Evolutionary conservation across 2,329 filamentous ascomycete genomes (phyloP), one percentile per base, ranked within the genome.

Genomic region (Leptoxyphium fumago): DNA sequence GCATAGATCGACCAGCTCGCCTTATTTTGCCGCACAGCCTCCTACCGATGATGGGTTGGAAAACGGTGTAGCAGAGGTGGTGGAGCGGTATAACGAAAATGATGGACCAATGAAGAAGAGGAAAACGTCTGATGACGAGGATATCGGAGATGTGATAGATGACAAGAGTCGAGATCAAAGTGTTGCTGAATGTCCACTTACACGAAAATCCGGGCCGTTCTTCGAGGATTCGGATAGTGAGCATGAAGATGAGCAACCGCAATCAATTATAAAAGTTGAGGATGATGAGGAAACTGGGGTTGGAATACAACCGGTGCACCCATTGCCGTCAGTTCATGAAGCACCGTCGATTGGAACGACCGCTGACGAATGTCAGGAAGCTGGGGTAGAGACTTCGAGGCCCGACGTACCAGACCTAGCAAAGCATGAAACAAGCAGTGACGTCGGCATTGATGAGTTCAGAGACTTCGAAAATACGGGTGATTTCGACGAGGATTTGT

Each of bases 201-300:
- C 18, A 17, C 38, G 51, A 48, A 54, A 59, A 46, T 69, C 61
- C 45, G 78, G 76, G 0, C 81, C 81, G 0, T 88, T 88, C 52
- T 57, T 87, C 36, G 74, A 82, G 45, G 81, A 86, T 48, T 85
- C 82, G 1, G 75, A 79, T 43, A 76, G 70, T 36, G 75, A 80
- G 43, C 66, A 72, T 5, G 58, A 60, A 7, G 56, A 56, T 17
- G 54, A 53, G 42, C 45, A 49, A 26, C 50, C 51, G 9, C 46
- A 50, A 40, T 50, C 50, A 29, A 41, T 56, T 2, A 53, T 53
- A 29, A 50, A 46, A 1, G 42, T 54, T n/a, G n/a, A 42, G 40
- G 15, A 29, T 5, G 40, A 32, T 29, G 11, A 13, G n/a, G 11
- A 40, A 21, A 5, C 9, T 21, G 30, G 29, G 4, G 11, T 7